Conservation (phyloP, 306 rosid genomes). For the Geum urbanum region DNA sequence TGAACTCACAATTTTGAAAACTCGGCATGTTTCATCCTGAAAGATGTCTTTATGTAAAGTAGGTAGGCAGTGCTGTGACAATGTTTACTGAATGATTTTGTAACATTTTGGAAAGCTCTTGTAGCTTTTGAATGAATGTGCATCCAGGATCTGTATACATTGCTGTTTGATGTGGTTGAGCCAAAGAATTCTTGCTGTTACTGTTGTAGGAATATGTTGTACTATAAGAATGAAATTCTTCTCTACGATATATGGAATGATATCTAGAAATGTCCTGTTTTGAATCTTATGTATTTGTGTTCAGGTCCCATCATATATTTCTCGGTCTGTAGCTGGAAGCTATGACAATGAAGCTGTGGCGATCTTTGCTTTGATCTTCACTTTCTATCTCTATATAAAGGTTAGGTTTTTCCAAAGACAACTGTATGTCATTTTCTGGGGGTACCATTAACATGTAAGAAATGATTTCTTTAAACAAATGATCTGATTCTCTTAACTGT, state of each 20-base stretch:
- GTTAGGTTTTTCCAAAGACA: slow-evolving; percentile 33
- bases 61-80: not conserved
- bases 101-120: not conserved
- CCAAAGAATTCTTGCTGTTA: not conserved
- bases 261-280: slow-evolving; percentile 10
- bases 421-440: slow-evolving; percentile 2
- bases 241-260: not conserved
- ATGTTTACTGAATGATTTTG: not conserved
- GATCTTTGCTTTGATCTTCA: slow-evolving; percentile 93
- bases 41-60: not conserved
- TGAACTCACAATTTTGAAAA: not conserved
- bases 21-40: not conserved
- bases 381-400: slow-evolving; percentile 97
- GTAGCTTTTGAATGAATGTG: not conserved
- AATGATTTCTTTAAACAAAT: not conserved
- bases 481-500: not conserved
- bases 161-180: not conserved
- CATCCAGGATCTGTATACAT: not conserved
- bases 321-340: slow-evolving; percentile 99
- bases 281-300: slow-evolving; percentile 19
- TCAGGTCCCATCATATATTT: slow-evolving; percentile 96
- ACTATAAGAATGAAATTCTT: not conserved
- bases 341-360: slow-evolving; percentile 99
- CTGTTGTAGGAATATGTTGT: not conserved
- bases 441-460: slow-evolving; percentile 16